phyloP scores from a whole-genome alignment of 202 grass and related monocot genomes.

The Bolboschoenoplectus hybrid region DNA sequence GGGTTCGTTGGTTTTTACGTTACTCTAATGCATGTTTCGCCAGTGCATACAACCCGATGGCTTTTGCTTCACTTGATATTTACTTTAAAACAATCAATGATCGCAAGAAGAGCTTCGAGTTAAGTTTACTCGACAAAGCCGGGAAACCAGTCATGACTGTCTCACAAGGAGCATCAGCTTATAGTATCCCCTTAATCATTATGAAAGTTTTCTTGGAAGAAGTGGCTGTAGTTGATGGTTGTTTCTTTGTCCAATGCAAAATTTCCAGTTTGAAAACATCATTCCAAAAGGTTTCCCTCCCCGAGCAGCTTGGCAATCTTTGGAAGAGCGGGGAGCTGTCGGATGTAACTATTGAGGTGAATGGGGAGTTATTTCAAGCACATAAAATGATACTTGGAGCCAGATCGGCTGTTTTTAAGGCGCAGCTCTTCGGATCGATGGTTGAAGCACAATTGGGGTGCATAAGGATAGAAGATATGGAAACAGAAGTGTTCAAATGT shows the following conservation, averaged over 20 bases:
- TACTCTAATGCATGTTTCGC: neutral
- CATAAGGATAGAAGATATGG: conserved; percentile 18
- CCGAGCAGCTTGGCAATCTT: neutral
- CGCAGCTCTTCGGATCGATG: neutral
- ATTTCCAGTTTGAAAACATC: neutral
- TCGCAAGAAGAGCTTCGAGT: neutral
- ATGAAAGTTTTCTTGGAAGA: neutral
- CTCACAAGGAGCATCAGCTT: neutral
- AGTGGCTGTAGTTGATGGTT: neutral
- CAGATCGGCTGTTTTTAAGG: neutral
- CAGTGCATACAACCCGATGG: neutral
- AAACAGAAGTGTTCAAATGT: conserved; percentile 1
- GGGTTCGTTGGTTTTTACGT: neutral
- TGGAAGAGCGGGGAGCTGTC: neutral
- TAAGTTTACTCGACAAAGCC: neutral
- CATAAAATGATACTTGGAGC: neutral
- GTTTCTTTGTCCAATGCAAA: neutral
- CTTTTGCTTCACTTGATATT: neutral
- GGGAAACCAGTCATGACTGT: neutral
- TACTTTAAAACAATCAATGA: neutral
- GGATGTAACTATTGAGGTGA: conserved; percentile 1
- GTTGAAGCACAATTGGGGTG: neutral
- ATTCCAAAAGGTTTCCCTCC: neutral
- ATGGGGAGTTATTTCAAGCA: neutral
- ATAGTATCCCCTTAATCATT: neutral